Base-by-base conservation (phyloP, 2,329 filamentous ascomycete genomes). In the Fusarium armeniacum region DNA sequence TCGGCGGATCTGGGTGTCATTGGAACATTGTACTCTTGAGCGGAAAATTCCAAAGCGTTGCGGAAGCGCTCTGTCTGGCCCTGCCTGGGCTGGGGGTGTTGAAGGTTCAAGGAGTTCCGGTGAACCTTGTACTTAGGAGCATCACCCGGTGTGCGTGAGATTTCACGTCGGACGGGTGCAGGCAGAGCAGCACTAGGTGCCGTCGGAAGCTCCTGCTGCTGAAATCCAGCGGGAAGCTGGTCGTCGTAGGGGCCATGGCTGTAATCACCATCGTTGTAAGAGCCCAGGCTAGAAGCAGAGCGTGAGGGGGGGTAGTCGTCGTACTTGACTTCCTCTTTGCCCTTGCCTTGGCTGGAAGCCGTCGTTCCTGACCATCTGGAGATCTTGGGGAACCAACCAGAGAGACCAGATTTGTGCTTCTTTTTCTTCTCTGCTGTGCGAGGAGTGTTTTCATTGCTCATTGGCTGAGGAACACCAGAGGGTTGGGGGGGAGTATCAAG, bases 331-430 rank as follows among this genome's bases (percentile, higher is more conserved):
- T 86, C 84, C 73, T 86, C 88, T 76, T 83, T 84, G 45, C 84
- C 85, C 72, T 91, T 91, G 45, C 93, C 90, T 44, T 94, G 89
- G 65, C 93, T 97, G 1, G 94, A 97, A 6, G 94, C 88, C 0
- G 96, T 99, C 3, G 95, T 98, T 81, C 97, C 96, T 0, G 95
- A 98, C 96, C 96, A 99, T 44, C 96, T 89, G 8, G 96, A 98
- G 67, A 97, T 94, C 83, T 97, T 98, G 26, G 94, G 94, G 66
- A 97, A 92, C 84, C 89, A 90, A 53, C 87, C 84, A 0, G 92
- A 93, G 1, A 93, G 96, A 61, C 90, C 91, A 1, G 93, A 95
- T 78, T 97, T 97, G 82, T 97, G 92, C 82, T 97, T 98, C 79
- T 92, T 93, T 67, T 88, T 87, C 80, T 92, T 93, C 8, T 93